Evolutionary conservation across 768 basidiomycete species (phyloP).

Genomic region (Austroboletus eburneus): DNA sequence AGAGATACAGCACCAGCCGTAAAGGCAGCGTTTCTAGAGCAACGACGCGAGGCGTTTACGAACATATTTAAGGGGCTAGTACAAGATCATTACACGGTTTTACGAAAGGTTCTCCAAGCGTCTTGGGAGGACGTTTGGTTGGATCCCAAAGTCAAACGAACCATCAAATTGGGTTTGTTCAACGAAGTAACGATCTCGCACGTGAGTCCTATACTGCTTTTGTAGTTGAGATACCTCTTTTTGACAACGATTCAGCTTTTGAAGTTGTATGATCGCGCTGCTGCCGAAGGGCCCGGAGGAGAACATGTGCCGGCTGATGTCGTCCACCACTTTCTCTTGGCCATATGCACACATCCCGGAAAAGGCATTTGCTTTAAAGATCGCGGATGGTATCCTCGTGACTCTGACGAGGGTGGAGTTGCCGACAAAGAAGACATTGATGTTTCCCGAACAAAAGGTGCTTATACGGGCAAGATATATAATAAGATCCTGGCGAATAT

Average conservation of each 20-base stretch:
- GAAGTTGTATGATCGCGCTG: conserved; percentile 66
- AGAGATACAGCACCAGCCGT: conserved; percentile 41
- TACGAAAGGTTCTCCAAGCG: conserved; percentile 63
- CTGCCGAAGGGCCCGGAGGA: conserved; percentile 42
- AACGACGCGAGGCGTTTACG: conserved; percentile 61
- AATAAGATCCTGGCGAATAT: conserved; percentile 83
- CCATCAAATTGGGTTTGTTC: conserved; percentile 68
- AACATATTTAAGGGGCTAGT: conserved; percentile 68
- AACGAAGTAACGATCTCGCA: conserved; percentile 60
- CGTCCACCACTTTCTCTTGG: conserved; percentile 82
- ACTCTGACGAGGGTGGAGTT: conserved; percentile 40
- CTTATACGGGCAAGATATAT: conserved; percentile 48
- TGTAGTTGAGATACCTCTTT: not conserved
- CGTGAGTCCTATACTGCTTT: conserved; percentile 35
- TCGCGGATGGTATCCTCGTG: conserved; percentile 86
- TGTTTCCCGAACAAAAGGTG: conserved; percentile 29
- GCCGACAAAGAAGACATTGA: conserved; percentile 36
- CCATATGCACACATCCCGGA: conserved; percentile 77
- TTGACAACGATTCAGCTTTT: conserved; percentile 44
- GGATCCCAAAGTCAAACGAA: conserved; percentile 68
- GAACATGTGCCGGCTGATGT: conserved; percentile 71
- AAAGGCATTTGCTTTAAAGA: conserved; percentile 85
- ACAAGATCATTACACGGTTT: conserved; percentile 61
- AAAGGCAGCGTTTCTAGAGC: conserved; percentile 66
- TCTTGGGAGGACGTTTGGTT: conserved; percentile 77